These are phyloP conservation scores for Santalum album DNA, from an alignment of 164 flowering plant species.

Conservation along the genomic window DNA sequence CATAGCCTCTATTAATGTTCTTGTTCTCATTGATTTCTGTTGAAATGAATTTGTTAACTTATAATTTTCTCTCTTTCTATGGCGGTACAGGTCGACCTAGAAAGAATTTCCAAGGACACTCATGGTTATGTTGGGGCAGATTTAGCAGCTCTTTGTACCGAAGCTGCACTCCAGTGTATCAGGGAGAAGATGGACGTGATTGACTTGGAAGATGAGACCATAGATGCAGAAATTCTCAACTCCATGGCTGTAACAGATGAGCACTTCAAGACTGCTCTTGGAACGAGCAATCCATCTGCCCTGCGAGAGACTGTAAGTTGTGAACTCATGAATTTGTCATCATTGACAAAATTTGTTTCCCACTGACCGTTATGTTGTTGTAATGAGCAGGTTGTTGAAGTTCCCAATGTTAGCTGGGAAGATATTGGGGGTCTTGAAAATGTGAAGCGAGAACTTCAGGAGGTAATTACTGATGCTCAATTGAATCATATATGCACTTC, in stretches of 20 bases:
- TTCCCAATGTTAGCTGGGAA: conserved; percentile 67
- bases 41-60: neutral
- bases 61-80: neutral
- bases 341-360: neutral
- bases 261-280: conserved; percentile 53
- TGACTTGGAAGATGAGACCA: conserved; percentile 55
- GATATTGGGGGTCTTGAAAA: conserved; percentile 68
- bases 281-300: conserved; percentile 57
- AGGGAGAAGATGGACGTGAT: conserved; percentile 69
- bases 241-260: conserved; percentile 74
- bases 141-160: conserved; percentile 67
- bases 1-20: conserved; percentile 3
- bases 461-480: conserved; percentile 9
- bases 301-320: conserved; percentile 54
- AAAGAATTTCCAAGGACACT: conserved; percentile 47
- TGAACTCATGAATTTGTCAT: neutral
- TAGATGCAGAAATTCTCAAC: conserved; percentile 59
- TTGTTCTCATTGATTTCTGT: neutral
- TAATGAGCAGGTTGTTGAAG: conserved; percentile 54
- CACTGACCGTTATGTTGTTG: neutral
- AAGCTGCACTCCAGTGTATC: conserved; percentile 68
- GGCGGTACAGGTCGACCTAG: conserved; percentile 54
- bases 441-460: conserved; percentile 56
- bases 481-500: no score
- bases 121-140: conserved; percentile 75